Percentiles rank a stretch among this genome's conserved stretches.
These are phyloP conservation scores for Komagataella pastoris DNA, from an alignment of 805 yeast species.

Conservation along the genomic window DNA sequence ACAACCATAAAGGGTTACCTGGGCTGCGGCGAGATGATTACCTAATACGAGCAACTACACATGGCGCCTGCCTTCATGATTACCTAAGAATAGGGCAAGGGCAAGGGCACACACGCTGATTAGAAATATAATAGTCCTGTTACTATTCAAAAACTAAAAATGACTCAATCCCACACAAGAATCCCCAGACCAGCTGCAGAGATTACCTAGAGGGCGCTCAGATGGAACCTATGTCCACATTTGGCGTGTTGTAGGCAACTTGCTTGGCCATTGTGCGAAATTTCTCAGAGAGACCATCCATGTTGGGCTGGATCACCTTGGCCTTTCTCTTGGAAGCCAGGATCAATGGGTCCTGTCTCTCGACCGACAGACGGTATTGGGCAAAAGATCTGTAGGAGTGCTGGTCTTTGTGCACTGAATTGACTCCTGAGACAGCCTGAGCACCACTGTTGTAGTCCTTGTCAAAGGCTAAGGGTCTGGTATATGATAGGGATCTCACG, in stretches of 20 bases:
- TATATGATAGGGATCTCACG: background rate
- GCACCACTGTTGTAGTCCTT: background rate
- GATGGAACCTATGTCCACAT: background rate
- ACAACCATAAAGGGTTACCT: too few species aligned
- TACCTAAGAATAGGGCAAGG: background rate
- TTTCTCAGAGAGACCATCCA: conserved; percentile 3
- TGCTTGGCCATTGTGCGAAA: conserved; percentile 12
- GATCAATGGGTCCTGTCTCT: conserved; percentile 12
- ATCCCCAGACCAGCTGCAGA: background rate
- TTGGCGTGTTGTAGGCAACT: conserved; percentile 11
- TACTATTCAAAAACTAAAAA: background rate
- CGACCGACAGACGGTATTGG: conserved; percentile 15
- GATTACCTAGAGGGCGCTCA: background rate
- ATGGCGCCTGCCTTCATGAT: background rate
- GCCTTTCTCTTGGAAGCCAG: background rate
- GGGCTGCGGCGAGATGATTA: background rate
- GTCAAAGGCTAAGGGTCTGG: background rate
- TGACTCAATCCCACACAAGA: background rate
- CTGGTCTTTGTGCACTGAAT: background rate
- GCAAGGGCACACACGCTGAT: background rate
- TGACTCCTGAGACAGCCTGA: background rate
- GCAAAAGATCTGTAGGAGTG: conserved; percentile 13
- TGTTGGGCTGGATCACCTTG: background rate
- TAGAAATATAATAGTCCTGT: background rate
- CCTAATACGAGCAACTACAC: background rate